Percentiles rank a stretch among this genome's conserved stretches.
Conservation (phyloP, 2,329 filamentous ascomycete genomes). For the Daldinia sp. region DNA sequence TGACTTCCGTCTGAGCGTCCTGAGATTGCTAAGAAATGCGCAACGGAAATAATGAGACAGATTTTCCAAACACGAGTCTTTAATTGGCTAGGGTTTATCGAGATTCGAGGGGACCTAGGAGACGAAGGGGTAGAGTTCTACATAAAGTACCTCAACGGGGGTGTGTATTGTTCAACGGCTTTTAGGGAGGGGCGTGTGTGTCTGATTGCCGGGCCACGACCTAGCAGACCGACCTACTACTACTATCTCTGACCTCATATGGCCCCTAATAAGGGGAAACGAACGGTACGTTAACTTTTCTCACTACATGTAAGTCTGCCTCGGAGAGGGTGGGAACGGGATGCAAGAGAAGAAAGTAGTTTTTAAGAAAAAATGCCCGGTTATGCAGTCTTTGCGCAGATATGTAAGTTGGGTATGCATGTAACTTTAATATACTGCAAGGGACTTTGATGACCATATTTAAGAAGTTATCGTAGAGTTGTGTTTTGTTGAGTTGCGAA, state of each 20-base stretch:
- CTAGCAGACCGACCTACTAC: conserved; percentile 21
- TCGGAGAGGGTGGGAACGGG: conserved; percentile 33
- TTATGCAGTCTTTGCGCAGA: conserved; percentile 35
- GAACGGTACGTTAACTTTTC: conserved; percentile 31
- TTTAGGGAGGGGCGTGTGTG: conserved; percentile 42
- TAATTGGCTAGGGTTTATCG: conserved; percentile 42
- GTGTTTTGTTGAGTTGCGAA: conserved; percentile 3
- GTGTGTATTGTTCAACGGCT: conserved; percentile 41
- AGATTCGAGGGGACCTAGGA: conserved; percentile 36
- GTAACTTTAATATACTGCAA: conserved; percentile 35
- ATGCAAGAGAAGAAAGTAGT: conserved; percentile 38
- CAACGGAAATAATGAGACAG: conserved; percentile 43
- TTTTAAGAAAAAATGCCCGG: conserved; percentile 41
- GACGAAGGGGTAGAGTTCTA: conserved; percentile 31
- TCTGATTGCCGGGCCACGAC: conserved; percentile 42
- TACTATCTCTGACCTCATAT: conserved; percentile 40
- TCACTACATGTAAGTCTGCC: conserved; percentile 8
- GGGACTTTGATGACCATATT: conserved; percentile 24
- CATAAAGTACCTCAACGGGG: conserved; percentile 16
- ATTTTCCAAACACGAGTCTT: conserved; percentile 33
- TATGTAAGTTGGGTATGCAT: conserved; percentile 35
- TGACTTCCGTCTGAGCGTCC: conserved; percentile 36
- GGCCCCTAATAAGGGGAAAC: conserved; percentile 40
- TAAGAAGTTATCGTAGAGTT: conserved; percentile 11
- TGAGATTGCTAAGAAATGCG: conserved; percentile 41